Percentiles rank a stretch among this genome's conserved stretches.
These are phyloP conservation scores for Kodamaea fukazawae DNA, from an alignment of 805 yeast genomes.

Conservation along the genomic window DNA sequence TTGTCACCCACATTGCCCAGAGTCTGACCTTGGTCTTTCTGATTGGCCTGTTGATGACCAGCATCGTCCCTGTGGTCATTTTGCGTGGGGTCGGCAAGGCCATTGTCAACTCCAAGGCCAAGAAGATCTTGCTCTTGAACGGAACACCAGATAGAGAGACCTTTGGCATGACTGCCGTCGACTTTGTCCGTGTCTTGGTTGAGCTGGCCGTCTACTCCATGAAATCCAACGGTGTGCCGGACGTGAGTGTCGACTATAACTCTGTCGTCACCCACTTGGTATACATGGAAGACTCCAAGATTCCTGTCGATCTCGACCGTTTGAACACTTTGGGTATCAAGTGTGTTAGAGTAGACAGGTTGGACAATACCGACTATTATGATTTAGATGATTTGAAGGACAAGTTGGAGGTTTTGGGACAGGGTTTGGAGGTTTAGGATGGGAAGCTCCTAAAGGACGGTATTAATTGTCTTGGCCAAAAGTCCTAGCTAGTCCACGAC, in stretches of 20 bases:
- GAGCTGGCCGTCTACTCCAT: constrained; percentile 55
- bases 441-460: too few relatives aligned
- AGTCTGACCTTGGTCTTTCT: constrained; percentile 66
- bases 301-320: constrained; percentile 44
- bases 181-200: constrained; percentile 54
- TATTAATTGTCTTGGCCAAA: too few relatives aligned
- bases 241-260: constrained; percentile 30
- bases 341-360: constrained; percentile 42
- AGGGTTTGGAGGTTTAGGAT: background rate
- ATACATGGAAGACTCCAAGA: constrained; percentile 49
- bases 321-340: constrained; percentile 42
- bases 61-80: constrained; percentile 74
- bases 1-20: constrained; percentile 45
- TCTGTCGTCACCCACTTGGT: constrained; percentile 63
- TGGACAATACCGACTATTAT: constrained; percentile 28
- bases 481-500: too few relatives aligned
- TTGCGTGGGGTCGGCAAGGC: constrained; percentile 72
- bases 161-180: constrained; percentile 56
- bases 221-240: constrained; percentile 9
- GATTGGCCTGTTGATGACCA: constrained; percentile 87
- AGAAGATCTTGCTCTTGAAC: constrained; percentile 65
- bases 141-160: constrained; percentile 83
- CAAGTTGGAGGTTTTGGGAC: background rate
- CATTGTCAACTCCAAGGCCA: constrained; percentile 29
- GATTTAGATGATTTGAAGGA: constrained; percentile 41